phyloP scores from a whole-genome alignment of 176 grass and related monocot genomes.

The Raddia guianensis region DNA sequence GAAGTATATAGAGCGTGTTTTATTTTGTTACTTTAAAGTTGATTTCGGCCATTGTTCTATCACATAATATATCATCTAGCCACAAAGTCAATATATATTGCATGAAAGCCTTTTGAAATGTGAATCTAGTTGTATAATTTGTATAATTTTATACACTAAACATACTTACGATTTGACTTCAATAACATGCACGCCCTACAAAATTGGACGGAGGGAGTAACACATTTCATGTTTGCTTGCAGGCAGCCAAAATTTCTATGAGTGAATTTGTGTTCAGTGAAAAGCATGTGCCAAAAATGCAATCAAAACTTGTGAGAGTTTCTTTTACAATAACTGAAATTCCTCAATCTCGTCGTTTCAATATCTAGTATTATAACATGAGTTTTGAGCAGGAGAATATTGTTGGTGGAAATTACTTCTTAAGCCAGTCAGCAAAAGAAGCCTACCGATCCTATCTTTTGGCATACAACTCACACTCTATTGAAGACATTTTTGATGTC shows the following conservation, averaged over 20 bases:
- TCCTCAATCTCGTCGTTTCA: background rate
- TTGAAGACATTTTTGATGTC: conserved; percentile 93
- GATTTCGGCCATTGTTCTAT: too few species aligned
- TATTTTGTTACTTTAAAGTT: background rate
- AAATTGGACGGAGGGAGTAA: background rate
- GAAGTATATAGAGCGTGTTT: too few species aligned
- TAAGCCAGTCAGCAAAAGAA: conserved; percentile 91
- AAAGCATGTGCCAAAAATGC: conserved; percentile 88
- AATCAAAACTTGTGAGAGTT: conserved; percentile 80
- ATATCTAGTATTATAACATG: conserved; percentile 15
- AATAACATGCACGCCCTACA: too few species aligned
- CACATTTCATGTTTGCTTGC: conserved; percentile 35
- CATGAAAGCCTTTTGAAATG: too few species aligned
- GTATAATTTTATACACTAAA: too few species aligned
- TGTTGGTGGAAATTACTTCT: conserved; percentile 77
- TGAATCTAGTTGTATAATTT: too few species aligned
- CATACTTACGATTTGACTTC: too few species aligned
- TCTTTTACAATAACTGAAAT: conserved; percentile 2
- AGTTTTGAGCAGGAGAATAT: conserved; percentile 76
- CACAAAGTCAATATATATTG: too few species aligned
- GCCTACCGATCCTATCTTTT: conserved; percentile 88
- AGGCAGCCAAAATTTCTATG: conserved; percentile 90
- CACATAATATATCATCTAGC: too few species aligned
- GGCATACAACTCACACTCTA: conserved; percentile 85
- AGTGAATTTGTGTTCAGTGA: conserved; percentile 83